Base-by-base conservation (phyloP, 2,329 filamentous ascomycete species). In the Colletotrichum sp. region DNA sequence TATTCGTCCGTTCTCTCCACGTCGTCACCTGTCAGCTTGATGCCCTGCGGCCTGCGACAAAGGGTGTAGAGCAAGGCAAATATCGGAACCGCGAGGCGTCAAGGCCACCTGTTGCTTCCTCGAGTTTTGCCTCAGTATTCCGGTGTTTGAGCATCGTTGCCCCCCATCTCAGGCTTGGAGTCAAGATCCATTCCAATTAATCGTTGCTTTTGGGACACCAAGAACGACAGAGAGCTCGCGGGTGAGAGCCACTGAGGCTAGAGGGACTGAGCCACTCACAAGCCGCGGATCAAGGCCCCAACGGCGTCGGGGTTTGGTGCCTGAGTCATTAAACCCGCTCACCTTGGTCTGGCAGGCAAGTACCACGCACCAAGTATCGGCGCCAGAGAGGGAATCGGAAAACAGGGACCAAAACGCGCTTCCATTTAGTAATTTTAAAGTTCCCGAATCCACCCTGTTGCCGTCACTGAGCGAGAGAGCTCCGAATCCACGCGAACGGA, bases 401-500 rank as follows among this genome's bases (percentile, higher is more conserved):
- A 63, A 44, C 34, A 39, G 34, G 26, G 55, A 63, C 57, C 62
- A 66, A 67, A 67, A 71, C 64, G 57, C 26, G 69, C 66, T 60
- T 49, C 39, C 18, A 12, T 49, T 77, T 76, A 68, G 68, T 67
- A 68, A 76, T 76, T 52, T 59, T 76, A 72, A 60, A 76, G 66
- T 76, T 77, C 76, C 76, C 76, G 74, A 71, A 55, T 73, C 69
- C 76, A 76, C 74, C 69, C 74, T 76, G n/a, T 64, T 21, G 69
- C 44, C 59, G 67, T 71, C 63, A 63, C 74, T 71, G n/a, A 52
- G 75, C 75, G 67, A 55, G 36, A 36, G 36, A 63, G 73, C 73
- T 71, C 77, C 75, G 77, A 73, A 52, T 78, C 75, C 75, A 77
- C 77, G 68, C 75, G 72, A 77, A 78, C 24, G n/a, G n/a, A 30